Evolutionary conservation across 305 asterid genomes (phyloP).

Genomic region (Solanum aculeatissimum): DNA sequence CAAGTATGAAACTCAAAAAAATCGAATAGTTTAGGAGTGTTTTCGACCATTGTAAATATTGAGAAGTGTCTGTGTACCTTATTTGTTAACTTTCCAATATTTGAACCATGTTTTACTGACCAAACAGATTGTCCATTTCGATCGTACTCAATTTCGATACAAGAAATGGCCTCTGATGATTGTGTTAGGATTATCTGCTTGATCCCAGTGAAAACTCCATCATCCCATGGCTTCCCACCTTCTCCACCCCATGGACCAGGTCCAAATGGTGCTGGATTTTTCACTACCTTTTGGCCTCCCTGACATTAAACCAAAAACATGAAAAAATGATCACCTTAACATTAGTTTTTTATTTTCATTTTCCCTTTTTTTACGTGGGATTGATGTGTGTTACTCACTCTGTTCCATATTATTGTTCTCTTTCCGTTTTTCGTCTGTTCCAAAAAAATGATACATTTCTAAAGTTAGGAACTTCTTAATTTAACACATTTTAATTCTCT

Average conservation of each 20-base stretch:
- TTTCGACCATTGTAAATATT: neutral
- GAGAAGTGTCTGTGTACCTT: conserved; percentile 20
- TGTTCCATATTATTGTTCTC: neutral
- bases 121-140: conserved; percentile 6
- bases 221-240: conserved; percentile 77
- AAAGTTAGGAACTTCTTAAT: neutral
- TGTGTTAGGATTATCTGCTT: conserved; percentile 45
- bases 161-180: conserved; percentile 36
- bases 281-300: conserved; percentile 35
- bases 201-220: conserved; percentile 69
- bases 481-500: neutral
- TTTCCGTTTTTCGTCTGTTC: neutral
- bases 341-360: neutral
- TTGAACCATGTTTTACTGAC: conserved; percentile 24
- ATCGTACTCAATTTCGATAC: conserved; percentile 27
- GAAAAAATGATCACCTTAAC: neutral
- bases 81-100: conserved; percentile 30
- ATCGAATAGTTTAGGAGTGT: neutral
- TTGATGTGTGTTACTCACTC: neutral
- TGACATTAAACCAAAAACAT: conserved; percentile 1
- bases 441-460: neutral
- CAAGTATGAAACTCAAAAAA: neutral
- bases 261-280: conserved; percentile 62
- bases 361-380: neutral
- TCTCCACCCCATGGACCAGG: conserved; percentile 43